Percentiles rank a stretch among this genome's conserved stretches.
phyloP scores from a whole-genome alignment of 2,329 filamentous ascomycete species.

The Pseudogymnoascus verrucosus region DNA sequence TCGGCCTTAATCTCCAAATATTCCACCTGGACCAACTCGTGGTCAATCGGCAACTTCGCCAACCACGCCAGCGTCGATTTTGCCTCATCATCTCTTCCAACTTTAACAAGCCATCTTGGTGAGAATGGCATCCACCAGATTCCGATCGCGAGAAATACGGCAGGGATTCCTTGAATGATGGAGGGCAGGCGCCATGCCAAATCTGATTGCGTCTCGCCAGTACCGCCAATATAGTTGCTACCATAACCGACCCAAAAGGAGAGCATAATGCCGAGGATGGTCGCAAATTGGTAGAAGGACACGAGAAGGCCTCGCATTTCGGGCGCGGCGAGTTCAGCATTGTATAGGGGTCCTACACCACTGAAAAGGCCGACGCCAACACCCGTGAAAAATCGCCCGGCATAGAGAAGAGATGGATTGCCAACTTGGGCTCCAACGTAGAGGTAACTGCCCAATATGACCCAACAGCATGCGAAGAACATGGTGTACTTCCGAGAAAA shows the following conservation, averaged over 20 bases:
- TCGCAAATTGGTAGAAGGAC: conserved; percentile 55
- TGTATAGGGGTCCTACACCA: conserved; percentile 39
- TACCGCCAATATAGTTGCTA: conserved; percentile 41
- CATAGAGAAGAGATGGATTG: conserved; percentile 36
- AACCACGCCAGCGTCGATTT: conserved; percentile 39
- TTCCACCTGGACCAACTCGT: conserved; percentile 35
- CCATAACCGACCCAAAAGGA: conserved; percentile 40
- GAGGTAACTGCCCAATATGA: conserved; percentile 37
- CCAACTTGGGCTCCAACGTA: conserved; percentile 35
- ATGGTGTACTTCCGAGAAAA: conserved; percentile 45
- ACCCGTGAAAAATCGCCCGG: conserved; percentile 42
- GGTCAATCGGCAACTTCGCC: conserved; percentile 33
- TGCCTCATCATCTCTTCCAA: conserved; percentile 36
- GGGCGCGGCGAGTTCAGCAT: conserved; percentile 46
- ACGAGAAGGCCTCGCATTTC: conserved; percentile 57
- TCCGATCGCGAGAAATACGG: conserved; percentile 35
- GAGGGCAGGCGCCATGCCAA: conserved; percentile 38
- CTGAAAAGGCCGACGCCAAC: conserved; percentile 41
- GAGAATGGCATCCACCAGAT: conserved; percentile 39
- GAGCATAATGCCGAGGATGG: conserved; percentile 45
- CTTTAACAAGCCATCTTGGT: conserved; percentile 39
- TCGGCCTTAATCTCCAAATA: conserved; percentile 41
- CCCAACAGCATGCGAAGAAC: conserved; percentile 41
- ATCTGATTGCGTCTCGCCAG: conserved; percentile 35
- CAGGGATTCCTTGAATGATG: conserved; percentile 38